These are phyloP conservation scores for Leptographium radiaticola DNA, from an alignment of 2,329 filamentous ascomycete genomes.

Conservation along the genomic window DNA sequence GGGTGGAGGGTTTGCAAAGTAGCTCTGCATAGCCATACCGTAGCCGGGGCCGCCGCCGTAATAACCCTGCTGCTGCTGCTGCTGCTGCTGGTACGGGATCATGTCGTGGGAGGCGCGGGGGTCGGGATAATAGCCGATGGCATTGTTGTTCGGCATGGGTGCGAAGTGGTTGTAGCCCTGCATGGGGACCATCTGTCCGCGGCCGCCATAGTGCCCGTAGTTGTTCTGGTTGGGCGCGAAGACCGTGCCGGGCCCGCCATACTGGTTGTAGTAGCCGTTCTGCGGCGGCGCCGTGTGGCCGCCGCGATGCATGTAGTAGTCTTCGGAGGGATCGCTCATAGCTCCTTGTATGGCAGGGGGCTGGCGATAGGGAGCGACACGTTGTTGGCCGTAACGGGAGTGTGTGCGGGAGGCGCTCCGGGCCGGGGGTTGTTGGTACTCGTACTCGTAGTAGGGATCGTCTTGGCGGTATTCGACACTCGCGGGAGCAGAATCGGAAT, in stretches of 20 bases:
- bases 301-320: constrained; percentile 29
- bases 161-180: constrained; percentile 16
- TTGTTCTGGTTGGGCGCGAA: constrained; percentile 35
- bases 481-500: constrained; percentile 45
- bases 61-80: constrained; percentile 14
- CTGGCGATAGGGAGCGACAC: constrained; percentile 12
- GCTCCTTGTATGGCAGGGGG: constrained; percentile 29
- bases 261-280: constrained; percentile 16
- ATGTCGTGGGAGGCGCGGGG: constrained; percentile 31
- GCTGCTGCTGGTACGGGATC: constrained; percentile 31
- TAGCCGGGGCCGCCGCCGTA: constrained; percentile 19
- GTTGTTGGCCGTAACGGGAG: constrained; percentile 22
- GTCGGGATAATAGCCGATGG: constrained; percentile 28
- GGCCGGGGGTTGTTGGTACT: constrained; percentile 20
- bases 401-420: constrained; percentile 25
- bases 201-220: constrained; percentile 22
- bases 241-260: constrained; percentile 5
- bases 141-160: constrained; percentile 16
- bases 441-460: constrained; percentile 12
- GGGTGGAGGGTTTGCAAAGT: constrained; percentile 25
- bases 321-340: constrained; percentile 49
- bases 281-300: constrained; percentile 18
- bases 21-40: constrained; percentile 23
- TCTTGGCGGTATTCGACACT: constrained; percentile 20
- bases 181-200: constrained; percentile 31